Evolutionary conservation across 129 eudicot species (phyloP).

Genomic region (Flaveria robusta): DNA sequence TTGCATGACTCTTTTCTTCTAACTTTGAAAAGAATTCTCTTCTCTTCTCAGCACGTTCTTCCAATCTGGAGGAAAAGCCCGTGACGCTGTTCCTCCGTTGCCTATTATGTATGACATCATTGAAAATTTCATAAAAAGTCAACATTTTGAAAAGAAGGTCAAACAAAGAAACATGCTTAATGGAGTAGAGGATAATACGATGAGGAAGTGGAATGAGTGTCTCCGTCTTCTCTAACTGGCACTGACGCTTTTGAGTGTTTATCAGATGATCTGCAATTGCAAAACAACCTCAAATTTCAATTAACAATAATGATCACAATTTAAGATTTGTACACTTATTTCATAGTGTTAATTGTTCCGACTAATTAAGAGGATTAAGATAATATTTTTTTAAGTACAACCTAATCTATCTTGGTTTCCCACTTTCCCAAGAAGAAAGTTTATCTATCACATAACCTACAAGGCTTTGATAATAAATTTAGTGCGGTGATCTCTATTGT

Average conservation of each 20-base stretch:
- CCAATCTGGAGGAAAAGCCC: constrained; percentile 69
- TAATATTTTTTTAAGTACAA: background rate
- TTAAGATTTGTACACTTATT: constrained; percentile 9
- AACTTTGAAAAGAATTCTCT: constrained; percentile 74
- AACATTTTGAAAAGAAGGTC: constrained; percentile 17
- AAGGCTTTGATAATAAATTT: no score
- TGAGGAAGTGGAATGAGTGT: constrained; percentile 54
- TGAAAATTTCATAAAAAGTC: constrained; percentile 9
- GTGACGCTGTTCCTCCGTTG: constrained; percentile 46
- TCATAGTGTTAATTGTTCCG: background rate
- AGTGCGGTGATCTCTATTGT: no score
- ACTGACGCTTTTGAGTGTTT: constrained; percentile 37
- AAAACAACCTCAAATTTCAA: constrained; percentile 28
- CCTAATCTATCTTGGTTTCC: background rate
- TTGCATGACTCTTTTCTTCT: constrained; percentile 81
- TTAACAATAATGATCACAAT: background rate
- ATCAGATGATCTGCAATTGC: constrained; percentile 47
- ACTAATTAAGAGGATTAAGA: background rate
- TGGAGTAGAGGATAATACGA: constrained; percentile 49
- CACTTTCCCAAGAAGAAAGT: background rate
- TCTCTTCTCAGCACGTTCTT: constrained; percentile 91
- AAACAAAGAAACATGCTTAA: background rate
- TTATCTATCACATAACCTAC: background rate
- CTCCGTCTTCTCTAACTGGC: constrained; percentile 48
- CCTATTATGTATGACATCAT: constrained; percentile 32